These are phyloP conservation scores for Gnomoniopsis smithogilvyi DNA, from an alignment of 2,329 filamentous ascomycete genomes.

Conservation along the genomic window DNA sequence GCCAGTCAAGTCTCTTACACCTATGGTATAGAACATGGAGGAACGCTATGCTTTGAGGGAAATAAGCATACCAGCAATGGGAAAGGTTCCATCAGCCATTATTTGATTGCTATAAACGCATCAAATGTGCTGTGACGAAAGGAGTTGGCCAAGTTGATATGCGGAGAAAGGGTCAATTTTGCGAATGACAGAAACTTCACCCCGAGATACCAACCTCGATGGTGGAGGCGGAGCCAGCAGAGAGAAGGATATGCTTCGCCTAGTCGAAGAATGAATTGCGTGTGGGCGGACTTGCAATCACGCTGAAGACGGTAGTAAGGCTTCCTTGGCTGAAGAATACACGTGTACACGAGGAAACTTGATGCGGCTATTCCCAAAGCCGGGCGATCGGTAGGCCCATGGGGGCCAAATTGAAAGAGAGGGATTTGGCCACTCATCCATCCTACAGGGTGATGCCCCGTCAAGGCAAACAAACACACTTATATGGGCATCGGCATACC, in stretches of 20 bases:
- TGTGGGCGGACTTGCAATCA: not conserved
- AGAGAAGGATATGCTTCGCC: not conserved
- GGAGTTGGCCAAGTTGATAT: not conserved
- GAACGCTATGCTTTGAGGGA: not conserved
- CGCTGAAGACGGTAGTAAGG: not conserved
- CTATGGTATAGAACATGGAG: constrained; percentile 1
- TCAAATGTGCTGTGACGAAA: not conserved
- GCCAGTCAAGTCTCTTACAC: not conserved
- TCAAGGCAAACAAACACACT: not conserved
- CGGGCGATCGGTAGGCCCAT: not conserved
- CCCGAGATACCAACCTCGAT: not conserved
- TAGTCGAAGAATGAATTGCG: not conserved
- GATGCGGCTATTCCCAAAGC: not conserved
- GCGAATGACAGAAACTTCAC: not conserved
- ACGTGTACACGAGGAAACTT: not conserved
- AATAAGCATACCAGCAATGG: not conserved
- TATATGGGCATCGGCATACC: constrained; percentile 7
- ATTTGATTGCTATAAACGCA: constrained; percentile 9
- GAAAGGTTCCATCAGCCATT: not conserved
- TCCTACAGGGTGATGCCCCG: not conserved
- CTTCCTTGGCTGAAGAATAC: not conserved
- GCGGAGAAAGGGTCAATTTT: not conserved
- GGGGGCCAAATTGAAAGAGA: not conserved
- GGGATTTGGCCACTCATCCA: not conserved
- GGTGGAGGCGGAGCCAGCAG: not conserved